Conservation (phyloP, 192 early-diverging fungal genomes). For the Diversispora eburnea region DNA sequence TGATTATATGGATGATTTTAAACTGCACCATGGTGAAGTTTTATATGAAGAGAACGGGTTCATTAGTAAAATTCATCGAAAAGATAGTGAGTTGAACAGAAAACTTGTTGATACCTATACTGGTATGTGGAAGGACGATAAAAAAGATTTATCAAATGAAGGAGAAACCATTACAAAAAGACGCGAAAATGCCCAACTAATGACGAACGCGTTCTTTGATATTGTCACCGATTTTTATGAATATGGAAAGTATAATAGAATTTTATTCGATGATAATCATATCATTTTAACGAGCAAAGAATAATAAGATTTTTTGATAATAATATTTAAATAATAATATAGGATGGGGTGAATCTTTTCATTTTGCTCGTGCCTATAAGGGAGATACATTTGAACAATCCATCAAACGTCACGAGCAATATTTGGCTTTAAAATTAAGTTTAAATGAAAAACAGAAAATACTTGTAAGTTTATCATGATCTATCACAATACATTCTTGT, state of each 20-base stretch:
- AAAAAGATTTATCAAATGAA: slow-evolving; percentile 35
- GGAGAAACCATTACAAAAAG: slow-evolving; percentile 34
- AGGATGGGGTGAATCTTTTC: slow-evolving; percentile 82
- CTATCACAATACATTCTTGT: neutral
- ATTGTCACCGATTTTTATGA: slow-evolving; percentile 47
- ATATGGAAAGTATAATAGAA: slow-evolving; percentile 35
- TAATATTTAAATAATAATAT: neutral
- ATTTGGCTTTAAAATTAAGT: slow-evolving; percentile 63
- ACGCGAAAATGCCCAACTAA: slow-evolving; percentile 39
- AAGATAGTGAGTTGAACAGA: slow-evolving; percentile 33
- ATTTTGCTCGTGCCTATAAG: slow-evolving; percentile 77
- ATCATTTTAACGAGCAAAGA: neutral
- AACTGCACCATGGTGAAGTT: slow-evolving; percentile 38
- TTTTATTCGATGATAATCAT: neutral
- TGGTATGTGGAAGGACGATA: slow-evolving; percentile 39
- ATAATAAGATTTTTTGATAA: neutral
- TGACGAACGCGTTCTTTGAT: slow-evolving; percentile 46
- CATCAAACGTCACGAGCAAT: slow-evolving; percentile 84
- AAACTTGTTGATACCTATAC: slow-evolving; percentile 34
- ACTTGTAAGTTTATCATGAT: slow-evolving; percentile 56
- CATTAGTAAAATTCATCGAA: slow-evolving; percentile 36
- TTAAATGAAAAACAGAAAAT: slow-evolving; percentile 63
- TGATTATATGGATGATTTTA: slow-evolving; percentile 25
- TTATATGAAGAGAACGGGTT: slow-evolving; percentile 35
- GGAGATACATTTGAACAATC: slow-evolving; percentile 69